A percentile compares a stretch with the other conserved stretches of the same genome.
phyloP scores from a whole-genome alignment of 768 basidiomycete species.

The Cyclocybe aegerita region DNA sequence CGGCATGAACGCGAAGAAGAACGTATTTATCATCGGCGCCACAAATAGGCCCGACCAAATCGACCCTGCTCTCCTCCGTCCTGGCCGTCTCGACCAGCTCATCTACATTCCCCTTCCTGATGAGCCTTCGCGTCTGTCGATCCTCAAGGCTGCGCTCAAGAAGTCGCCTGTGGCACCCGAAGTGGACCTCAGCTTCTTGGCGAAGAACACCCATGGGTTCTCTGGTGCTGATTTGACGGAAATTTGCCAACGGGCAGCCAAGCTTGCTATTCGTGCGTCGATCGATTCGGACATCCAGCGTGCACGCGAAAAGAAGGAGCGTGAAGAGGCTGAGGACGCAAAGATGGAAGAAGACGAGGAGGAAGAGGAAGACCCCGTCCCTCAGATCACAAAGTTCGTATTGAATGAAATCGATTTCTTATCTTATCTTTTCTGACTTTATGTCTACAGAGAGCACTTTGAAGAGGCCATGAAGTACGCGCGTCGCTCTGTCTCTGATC shows the following conservation, averaged over 20 bases:
- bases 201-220: constrained; percentile 94
- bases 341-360: constrained; percentile 73
- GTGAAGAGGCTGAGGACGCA: constrained; percentile 74
- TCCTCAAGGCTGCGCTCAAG: constrained; percentile 88
- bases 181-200: constrained; percentile 84
- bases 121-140: constrained; percentile 86
- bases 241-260: constrained; percentile 97
- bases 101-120: constrained; percentile 99
- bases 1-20: constrained; percentile 98
- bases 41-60: constrained; percentile 98
- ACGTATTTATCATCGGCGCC: constrained; percentile 97
- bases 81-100: constrained; percentile 97
- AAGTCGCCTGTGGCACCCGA: constrained; percentile 84
- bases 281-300: constrained; percentile 89
- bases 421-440: constrained; percentile 5
- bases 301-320: constrained; percentile 77
- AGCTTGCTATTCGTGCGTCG: constrained; percentile 92
- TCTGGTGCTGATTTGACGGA: constrained; percentile 99
- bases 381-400: constrained; percentile 71
- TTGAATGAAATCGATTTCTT: not conserved
- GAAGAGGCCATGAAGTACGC: constrained; percentile 99
- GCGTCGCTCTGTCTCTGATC: constrained; percentile 93
- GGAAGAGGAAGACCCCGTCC: constrained; percentile 87
- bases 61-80: constrained; percentile 89
- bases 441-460: constrained; percentile 74